phyloP scores from a whole-genome alignment of 73 alveolate genomes.

The Tetrahymena elliotti region DNA sequence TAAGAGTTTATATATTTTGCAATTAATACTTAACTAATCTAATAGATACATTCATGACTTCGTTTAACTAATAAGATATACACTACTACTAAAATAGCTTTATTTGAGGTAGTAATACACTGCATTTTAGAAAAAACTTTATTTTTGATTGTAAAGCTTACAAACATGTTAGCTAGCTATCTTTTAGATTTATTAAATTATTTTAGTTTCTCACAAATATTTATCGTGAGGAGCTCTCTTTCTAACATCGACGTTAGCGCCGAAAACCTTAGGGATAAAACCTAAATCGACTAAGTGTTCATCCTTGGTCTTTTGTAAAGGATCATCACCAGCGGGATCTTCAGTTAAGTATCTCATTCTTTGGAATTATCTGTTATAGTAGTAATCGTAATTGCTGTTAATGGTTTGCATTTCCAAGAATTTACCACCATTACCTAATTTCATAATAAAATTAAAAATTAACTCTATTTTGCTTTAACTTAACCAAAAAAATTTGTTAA shows the following conservation, averaged over 20 bases:
- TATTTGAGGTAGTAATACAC: background rate
- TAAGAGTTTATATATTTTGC: background rate
- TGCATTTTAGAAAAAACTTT: background rate
- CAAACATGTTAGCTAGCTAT: background rate
- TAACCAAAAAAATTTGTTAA: background rate
- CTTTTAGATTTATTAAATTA: background rate
- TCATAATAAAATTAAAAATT: background rate
- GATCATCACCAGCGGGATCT: background rate
- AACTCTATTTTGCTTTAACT: background rate
- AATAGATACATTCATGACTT: background rate
- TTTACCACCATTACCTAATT: background rate
- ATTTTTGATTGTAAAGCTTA: background rate
- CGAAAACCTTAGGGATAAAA: background rate
- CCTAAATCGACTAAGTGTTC: background rate
- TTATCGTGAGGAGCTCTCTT: slow-evolving; percentile 2
- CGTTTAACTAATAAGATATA: background rate
- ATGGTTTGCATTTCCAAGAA: background rate
- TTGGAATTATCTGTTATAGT: background rate
- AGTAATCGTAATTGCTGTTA: background rate
- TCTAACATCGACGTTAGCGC: background rate
- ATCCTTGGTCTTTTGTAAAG: background rate
- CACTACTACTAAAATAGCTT: background rate
- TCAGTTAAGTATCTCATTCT: background rate
- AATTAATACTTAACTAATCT: background rate
- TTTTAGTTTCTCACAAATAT: background rate